These are phyloP conservation scores for Rugosomyces carneus DNA, from an alignment of 1,284 basidiomycete genomes.

Conservation along the genomic window DNA sequence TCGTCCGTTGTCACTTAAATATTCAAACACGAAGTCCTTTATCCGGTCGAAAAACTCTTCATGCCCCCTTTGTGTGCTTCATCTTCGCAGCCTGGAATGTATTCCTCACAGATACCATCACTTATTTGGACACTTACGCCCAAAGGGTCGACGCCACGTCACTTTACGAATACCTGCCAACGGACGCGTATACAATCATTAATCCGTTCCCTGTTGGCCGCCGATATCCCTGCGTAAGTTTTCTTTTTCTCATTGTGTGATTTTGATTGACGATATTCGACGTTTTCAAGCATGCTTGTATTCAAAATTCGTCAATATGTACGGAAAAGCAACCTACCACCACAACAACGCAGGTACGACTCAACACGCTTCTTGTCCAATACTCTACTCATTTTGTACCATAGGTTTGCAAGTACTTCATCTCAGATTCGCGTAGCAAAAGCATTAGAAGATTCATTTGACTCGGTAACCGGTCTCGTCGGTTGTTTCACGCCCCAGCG, in stretches of 20 bases:
- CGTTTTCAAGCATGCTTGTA: conserved; percentile 61
- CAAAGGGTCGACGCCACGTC: conserved; percentile 96
- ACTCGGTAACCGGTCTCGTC: conserved; percentile 96
- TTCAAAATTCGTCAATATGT: conserved; percentile 88
- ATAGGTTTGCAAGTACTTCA: conserved; percentile 95
- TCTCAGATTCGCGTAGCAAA: conserved; percentile 97
- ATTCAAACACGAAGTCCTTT: too few species aligned
- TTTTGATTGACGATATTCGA: conserved; percentile 4
- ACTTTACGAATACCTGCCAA: conserved; percentile 98
- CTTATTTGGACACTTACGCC: too few species aligned
- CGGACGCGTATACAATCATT: conserved; percentile 96
- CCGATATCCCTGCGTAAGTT: conserved; percentile 81
- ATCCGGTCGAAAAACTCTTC: too few species aligned
- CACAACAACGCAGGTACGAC: conserved; percentile 91
- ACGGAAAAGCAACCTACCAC: conserved; percentile 94
- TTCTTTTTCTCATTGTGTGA: not conserved
- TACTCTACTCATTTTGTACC: too few species aligned
- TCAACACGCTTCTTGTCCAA: too few species aligned
- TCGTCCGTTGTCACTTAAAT: too few species aligned
- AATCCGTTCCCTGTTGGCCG: conserved; percentile 83
- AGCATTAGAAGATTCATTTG: conserved; percentile 95
- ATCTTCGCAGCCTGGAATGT: too few species aligned
- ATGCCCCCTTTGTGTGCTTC: too few species aligned
- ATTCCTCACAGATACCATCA: too few species aligned
- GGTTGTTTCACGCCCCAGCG: conserved; percentile 97